phyloP scores from a whole-genome alignment of 768 basidiomycete species.

The Amanita exitialis region DNA sequence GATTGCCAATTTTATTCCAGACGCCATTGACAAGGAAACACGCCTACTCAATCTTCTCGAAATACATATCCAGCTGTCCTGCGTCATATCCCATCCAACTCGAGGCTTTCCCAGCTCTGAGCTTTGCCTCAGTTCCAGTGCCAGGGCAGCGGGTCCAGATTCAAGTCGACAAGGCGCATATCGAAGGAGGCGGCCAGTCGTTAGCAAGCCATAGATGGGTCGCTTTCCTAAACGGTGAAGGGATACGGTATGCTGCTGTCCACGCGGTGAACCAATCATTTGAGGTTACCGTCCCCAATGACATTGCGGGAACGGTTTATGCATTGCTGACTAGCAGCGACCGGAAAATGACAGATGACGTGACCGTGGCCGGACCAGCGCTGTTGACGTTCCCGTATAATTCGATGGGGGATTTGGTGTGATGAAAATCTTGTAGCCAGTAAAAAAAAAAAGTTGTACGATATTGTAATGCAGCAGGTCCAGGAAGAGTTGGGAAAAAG shows the following conservation, averaged over 20 bases:
- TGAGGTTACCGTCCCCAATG: slow-evolving; percentile 20
- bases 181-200: neutral
- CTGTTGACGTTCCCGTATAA: slow-evolving; percentile 31
- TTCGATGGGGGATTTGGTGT: slow-evolving; percentile 10
- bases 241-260: neutral
- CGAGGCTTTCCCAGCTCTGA: neutral
- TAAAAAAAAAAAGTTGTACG: neutral
- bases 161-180: neutral
- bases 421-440: neutral
- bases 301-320: slow-evolving; percentile 40
- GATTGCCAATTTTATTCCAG: neutral
- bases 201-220: neutral
- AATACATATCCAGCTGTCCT: slow-evolving; percentile 1
- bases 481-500: too few species aligned
- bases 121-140: neutral
- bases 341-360: slow-evolving; percentile 28
- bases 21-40: slow-evolving; percentile 5
- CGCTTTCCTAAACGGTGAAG: slow-evolving; percentile 4
- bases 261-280: neutral
- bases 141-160: slow-evolving; percentile 1
- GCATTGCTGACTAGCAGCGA: slow-evolving; percentile 29
- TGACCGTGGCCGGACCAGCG: slow-evolving; percentile 47
- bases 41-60: neutral
- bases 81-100: neutral
- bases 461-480: too few species aligned